phyloP scores from a whole-genome alignment of 2,329 filamentous ascomycete genomes.

The Mycogone perniciosa region DNA sequence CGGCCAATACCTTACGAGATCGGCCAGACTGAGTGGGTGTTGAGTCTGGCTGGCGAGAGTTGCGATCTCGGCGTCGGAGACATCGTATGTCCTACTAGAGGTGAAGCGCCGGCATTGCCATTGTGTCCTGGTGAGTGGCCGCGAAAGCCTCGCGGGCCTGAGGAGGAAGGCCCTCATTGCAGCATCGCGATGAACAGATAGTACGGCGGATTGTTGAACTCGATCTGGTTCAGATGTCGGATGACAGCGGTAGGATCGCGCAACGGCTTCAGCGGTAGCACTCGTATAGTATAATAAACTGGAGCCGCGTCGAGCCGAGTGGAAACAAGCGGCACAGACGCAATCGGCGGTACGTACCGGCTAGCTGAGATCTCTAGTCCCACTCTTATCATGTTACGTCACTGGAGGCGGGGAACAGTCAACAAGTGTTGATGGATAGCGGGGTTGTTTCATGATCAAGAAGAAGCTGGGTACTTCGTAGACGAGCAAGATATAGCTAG shows the following conservation, averaged over 20 bases:
- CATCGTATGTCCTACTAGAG: slow-evolving; percentile 22
- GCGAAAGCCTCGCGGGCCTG: slow-evolving; percentile 12
- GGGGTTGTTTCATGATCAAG: not conserved
- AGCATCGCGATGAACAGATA: slow-evolving; percentile 13
- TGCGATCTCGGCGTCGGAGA: slow-evolving; percentile 70
- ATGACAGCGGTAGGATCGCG: not conserved
- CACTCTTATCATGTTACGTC: slow-evolving; percentile 8
- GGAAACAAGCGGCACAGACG: not conserved
- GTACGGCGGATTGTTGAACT: not conserved
- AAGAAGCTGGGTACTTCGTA: too few species aligned
- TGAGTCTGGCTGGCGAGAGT: slow-evolving; percentile 71
- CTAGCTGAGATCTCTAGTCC: not conserved
- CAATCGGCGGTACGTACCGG: not conserved
- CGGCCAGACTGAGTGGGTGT: slow-evolving; percentile 75
- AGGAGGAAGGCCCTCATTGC: slow-evolving; percentile 17
- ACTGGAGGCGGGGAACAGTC: not conserved
- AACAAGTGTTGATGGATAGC: not conserved
- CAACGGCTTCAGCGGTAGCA: not conserved
- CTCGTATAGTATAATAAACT: too few species aligned
- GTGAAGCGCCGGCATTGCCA: slow-evolving; percentile 14
- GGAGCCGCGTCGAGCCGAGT: not conserved
- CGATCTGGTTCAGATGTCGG: not conserved
- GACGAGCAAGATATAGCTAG: too few species aligned
- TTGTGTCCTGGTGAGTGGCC: not conserved
- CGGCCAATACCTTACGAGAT: slow-evolving; percentile 71